These are phyloP conservation scores for Myochromella boudieri DNA, from an alignment of 768 basidiomycete genomes.

Conservation along the genomic window DNA sequence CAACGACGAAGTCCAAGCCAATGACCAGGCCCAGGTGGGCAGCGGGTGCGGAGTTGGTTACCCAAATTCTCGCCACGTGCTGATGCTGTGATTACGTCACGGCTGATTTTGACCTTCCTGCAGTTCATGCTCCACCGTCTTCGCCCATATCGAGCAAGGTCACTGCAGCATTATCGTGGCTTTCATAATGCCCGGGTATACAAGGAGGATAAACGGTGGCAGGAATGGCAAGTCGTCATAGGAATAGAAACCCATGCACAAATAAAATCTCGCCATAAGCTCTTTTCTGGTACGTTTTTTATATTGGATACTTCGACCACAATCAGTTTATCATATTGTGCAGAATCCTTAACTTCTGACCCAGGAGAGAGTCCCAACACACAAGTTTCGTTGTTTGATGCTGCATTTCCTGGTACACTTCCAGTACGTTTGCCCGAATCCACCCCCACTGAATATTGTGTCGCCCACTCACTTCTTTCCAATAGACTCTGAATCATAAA, in stretches of 20 bases:
- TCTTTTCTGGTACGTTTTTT: conserved; percentile 67
- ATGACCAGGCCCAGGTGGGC: too few relatives aligned
- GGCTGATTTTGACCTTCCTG: neutral
- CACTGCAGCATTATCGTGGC: conserved; percentile 16
- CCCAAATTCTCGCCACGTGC: conserved; percentile 12
- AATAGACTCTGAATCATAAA: conserved; percentile 58
- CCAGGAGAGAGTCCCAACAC: conserved; percentile 62
- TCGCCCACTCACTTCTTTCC: too few relatives aligned
- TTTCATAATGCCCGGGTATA: conserved; percentile 34
- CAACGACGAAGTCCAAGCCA: conserved; percentile 18
- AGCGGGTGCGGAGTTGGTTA: too few relatives aligned
- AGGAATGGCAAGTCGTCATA: conserved; percentile 86
- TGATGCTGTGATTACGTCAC: conserved; percentile 13
- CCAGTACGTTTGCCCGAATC: conserved; percentile 55
- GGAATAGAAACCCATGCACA: conserved; percentile 97
- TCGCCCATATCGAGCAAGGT: conserved; percentile 18
- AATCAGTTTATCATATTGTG: neutral
- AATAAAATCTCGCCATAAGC: conserved; percentile 81
- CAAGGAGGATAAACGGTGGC: conserved; percentile 57
- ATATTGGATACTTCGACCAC: neutral
- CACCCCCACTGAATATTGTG: neutral
- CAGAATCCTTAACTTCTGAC: conserved; percentile 42
- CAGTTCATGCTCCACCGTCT: conserved; percentile 22
- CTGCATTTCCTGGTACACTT: conserved; percentile 90
- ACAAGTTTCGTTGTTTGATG: conserved; percentile 76